These are phyloP conservation scores for Nannochloropsis granulata DNA, from an alignment of 108 stramenopile species.

Conservation along the genomic window DNA sequence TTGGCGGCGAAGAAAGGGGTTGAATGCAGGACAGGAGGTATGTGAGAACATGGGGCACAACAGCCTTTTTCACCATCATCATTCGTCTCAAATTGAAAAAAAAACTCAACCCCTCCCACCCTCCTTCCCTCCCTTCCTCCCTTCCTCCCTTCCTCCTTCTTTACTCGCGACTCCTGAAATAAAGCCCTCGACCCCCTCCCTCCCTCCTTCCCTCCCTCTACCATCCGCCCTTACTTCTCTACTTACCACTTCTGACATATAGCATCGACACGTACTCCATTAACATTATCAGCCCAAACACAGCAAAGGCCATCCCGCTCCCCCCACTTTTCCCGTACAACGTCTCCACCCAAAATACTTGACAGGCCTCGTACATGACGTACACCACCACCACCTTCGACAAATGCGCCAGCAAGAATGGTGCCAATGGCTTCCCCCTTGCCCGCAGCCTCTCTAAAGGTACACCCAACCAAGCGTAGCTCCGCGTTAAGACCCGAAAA, in stretches of 20 bases:
- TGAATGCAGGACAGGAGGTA: neutral
- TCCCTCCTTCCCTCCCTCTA: neutral
- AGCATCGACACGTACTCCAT: neutral
- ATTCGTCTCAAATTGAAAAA: neutral
- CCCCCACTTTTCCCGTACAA: neutral
- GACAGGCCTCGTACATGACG: neutral
- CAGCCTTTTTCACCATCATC: too few species aligned
- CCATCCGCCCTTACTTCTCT: neutral
- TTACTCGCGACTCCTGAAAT: too few species aligned
- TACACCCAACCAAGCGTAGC: neutral
- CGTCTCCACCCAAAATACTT: neutral
- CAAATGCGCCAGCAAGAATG: neutral
- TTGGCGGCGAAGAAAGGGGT: too few species aligned
- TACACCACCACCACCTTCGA: neutral
- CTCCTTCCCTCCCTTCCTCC: neutral
- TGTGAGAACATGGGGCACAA: too few species aligned
- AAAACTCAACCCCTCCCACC: neutral
- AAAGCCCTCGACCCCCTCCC: too few species aligned
- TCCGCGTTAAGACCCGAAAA: neutral
- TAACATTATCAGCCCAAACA: neutral
- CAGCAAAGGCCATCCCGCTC: neutral
- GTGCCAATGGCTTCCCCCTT: neutral
- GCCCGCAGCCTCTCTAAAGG: neutral
- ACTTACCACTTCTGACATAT: neutral
- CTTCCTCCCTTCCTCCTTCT: too few species aligned